Evolutionary conservation across 1,139 yeast genomes (phyloP).

Genomic region (Lipomyces yarrowii): DNA sequence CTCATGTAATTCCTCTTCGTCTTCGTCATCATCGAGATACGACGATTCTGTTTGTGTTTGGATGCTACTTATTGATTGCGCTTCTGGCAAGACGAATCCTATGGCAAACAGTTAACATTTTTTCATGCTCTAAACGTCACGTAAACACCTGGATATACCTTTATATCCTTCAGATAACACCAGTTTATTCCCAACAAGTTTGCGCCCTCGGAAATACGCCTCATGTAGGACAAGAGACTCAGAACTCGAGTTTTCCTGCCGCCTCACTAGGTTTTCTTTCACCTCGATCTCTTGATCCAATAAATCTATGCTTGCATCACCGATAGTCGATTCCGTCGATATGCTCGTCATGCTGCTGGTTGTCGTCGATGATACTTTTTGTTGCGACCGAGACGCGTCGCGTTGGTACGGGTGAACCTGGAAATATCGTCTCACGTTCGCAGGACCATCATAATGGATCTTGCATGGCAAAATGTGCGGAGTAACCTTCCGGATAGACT

Average conservation of each 20-base stretch:
- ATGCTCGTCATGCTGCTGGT: neutral
- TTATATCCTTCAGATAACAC: conserved; percentile 20
- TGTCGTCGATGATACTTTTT: neutral
- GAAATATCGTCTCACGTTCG: conserved; percentile 21
- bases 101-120: neutral
- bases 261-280: neutral
- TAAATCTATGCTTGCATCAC: neutral
- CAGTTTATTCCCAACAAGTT: conserved; percentile 17
- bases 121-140: neutral
- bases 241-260: neutral
- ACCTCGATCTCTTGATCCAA: neutral
- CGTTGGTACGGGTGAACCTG: neutral
- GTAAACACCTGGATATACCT: conserved; percentile 3
- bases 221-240: conserved; percentile 3
- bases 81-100: conserved; percentile 13
- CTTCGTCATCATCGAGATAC: conserved; percentile 8
- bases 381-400: neutral
- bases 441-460: conserved; percentile 28
- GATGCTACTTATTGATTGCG: neutral
- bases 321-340: neutral
- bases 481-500: neutral
- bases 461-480: conserved; percentile 31
- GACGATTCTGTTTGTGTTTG: neutral
- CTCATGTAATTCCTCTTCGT: conserved; percentile 4
- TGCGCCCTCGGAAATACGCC: conserved; percentile 30